These are phyloP conservation scores for Pythium grandisporangium DNA, from an alignment of 352 stramenopile species.

Conservation along the genomic window DNA sequence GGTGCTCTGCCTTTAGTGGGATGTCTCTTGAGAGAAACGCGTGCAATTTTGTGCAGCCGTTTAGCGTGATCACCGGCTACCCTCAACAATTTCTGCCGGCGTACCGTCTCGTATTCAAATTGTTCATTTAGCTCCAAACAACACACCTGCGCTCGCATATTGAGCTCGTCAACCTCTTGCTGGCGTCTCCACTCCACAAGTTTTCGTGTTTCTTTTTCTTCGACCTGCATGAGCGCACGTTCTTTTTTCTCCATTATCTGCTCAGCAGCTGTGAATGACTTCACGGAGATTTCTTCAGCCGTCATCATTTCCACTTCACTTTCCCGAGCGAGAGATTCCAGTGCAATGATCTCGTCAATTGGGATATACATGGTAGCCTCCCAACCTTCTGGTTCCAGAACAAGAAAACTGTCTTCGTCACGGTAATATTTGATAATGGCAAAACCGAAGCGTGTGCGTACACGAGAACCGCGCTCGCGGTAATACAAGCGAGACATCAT, in stretches of 20 bases:
- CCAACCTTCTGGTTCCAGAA: slow-evolving; percentile 34
- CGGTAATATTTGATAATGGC: slow-evolving; percentile 38
- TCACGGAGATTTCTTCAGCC: slow-evolving; percentile 20
- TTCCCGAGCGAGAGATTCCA: slow-evolving; percentile 36
- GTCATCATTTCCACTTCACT: slow-evolving; percentile 36
- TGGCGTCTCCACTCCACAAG: slow-evolving; percentile 30
- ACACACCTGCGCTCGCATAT: slow-evolving; percentile 19
- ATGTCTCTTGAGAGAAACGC: slow-evolving; percentile 21
- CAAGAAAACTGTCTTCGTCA: slow-evolving; percentile 35
- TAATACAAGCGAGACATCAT: slow-evolving; percentile 35
- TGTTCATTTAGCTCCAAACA: slow-evolving; percentile 31
- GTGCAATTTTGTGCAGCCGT: slow-evolving; percentile 15
- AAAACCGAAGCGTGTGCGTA: slow-evolving; percentile 40
- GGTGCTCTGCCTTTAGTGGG: neutral
- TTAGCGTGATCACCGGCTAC: slow-evolving; percentile 24
- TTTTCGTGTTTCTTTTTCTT: slow-evolving; percentile 25
- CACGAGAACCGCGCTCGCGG: slow-evolving; percentile 18
- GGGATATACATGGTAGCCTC: slow-evolving; percentile 41
- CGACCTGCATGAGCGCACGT: slow-evolving; percentile 19
- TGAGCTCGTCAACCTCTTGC: slow-evolving; percentile 25
- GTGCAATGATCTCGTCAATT: slow-evolving; percentile 25
- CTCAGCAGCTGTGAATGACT: slow-evolving; percentile 16
- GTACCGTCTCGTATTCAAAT: slow-evolving; percentile 36
- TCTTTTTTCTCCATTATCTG: slow-evolving; percentile 14
- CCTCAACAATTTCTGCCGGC: slow-evolving; percentile 9